These are phyloP conservation scores for Hylodesmum podocarpum DNA, from an alignment of 306 rosid species.

Conservation along the genomic window DNA sequence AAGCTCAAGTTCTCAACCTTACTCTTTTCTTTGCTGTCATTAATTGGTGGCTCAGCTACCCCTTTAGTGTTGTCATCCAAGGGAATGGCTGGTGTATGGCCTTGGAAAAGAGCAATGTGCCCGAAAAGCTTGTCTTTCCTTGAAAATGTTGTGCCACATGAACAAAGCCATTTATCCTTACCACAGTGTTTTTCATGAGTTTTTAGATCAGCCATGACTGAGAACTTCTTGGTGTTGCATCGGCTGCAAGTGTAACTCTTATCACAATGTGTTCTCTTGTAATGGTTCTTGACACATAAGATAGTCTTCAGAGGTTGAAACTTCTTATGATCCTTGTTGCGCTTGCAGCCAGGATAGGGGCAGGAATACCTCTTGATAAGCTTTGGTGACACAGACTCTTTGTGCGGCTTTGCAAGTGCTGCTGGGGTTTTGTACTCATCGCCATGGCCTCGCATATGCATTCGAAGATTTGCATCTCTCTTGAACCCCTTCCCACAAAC, in stretches of 20 bases:
- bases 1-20: conserved; percentile 40
- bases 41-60: conserved; percentile 32
- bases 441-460: conserved; percentile 96
- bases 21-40: conserved; percentile 38
- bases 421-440: conserved; percentile 86
- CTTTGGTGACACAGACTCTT: conserved; percentile 51
- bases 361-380: conserved; percentile 84
- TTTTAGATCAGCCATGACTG: conserved; percentile 85
- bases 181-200: conserved; percentile 94
- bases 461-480: conserved; percentile 83
- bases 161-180: conserved; percentile 83
- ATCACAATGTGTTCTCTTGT: conserved; percentile 92
- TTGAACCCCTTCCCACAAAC: conserved; percentile 93
- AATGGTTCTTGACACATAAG: conserved; percentile 83
- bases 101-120: conserved; percentile 83
- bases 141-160: conserved; percentile 90
- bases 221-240: conserved; percentile 78
- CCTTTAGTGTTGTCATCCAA: conserved; percentile 56
- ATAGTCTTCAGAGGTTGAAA: conserved; percentile 91
- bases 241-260: conserved; percentile 82
- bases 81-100: conserved; percentile 86
- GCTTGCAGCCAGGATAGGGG: conserved; percentile 84
- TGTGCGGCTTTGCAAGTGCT: conserved; percentile 80
- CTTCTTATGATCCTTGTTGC: conserved; percentile 84
- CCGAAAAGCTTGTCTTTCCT: conserved; percentile 94